Conservation (phyloP, 2,329 filamentous ascomycete species). For the Leptosphaerulina australis region DNA sequence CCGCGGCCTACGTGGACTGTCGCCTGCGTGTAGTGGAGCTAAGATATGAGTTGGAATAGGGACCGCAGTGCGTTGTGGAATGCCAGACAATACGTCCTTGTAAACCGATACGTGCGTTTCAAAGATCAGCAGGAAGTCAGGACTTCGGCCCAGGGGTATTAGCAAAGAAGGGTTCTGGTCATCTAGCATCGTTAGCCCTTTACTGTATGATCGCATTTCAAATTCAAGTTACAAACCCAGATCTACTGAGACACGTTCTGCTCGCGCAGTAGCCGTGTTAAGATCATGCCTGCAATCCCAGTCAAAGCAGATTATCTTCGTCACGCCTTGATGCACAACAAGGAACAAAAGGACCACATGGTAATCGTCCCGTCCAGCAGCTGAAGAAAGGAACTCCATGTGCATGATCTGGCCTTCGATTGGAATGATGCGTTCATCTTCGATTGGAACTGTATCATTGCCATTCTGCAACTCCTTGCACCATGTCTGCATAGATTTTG, state of each 20-base stretch:
- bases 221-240: slow-evolving; percentile 28
- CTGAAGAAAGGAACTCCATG: slow-evolving; percentile 83
- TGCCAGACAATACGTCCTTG: slow-evolving; percentile 50
- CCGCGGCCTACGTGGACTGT: slow-evolving; percentile 56
- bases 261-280: slow-evolving; percentile 32
- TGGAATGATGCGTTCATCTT: slow-evolving; percentile 53
- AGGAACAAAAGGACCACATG: slow-evolving; percentile 77
- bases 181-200: slow-evolving; percentile 33
- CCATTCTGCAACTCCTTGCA: slow-evolving; percentile 50
- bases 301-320: slow-evolving; percentile 57
- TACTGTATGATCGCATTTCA: not conserved
- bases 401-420: slow-evolving; percentile 77
- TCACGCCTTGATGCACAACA: slow-evolving; percentile 52
- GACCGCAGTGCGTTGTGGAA: slow-evolving; percentile 29
- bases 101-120: slow-evolving; percentile 47
- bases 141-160: slow-evolving; percentile 49
- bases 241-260: slow-evolving; percentile 36
- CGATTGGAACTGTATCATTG: slow-evolving; percentile 65
- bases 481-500: slow-evolving; percentile 63
- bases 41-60: slow-evolving; percentile 40
- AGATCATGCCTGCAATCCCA: slow-evolving; percentile 58
- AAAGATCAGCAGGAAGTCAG: slow-evolving; percentile 51
- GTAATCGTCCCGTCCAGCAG: slow-evolving; percentile 67
- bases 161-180: slow-evolving; percentile 48
- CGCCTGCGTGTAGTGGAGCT: slow-evolving; percentile 53